phyloP scores from a whole-genome alignment of 495 filamentous ascomycete species.

The Tuber indicum region DNA sequence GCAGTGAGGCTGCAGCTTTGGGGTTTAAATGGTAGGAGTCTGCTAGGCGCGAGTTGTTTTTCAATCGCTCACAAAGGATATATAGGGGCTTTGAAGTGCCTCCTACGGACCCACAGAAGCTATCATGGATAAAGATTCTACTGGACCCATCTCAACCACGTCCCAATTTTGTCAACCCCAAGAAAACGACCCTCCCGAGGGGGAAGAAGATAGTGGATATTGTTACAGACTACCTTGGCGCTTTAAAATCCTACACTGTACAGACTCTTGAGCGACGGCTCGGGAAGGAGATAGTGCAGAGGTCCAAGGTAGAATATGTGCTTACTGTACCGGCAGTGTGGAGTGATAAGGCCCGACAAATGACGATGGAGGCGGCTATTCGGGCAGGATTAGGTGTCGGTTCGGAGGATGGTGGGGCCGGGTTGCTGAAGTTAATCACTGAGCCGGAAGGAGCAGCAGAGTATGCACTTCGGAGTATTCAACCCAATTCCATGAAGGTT shows the following conservation, averaged over 20 bases:
- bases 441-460: conserved; percentile 51
- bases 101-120: conserved; percentile 59
- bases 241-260: conserved; percentile 67
- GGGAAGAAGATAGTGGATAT: conserved; percentile 57
- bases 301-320: conserved; percentile 60
- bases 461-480: conserved; percentile 53
- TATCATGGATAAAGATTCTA: conserved; percentile 74
- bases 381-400: conserved; percentile 57
- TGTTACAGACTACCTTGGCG: conserved; percentile 61
- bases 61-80: conserved; percentile 17
- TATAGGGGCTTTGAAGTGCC: conserved; percentile 73
- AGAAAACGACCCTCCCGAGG: conserved; percentile 66
- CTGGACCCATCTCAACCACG: conserved; percentile 71
- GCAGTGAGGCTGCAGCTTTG: background rate
- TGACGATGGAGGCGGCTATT: conserved; percentile 61
- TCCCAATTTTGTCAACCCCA: conserved; percentile 67
- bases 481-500: conserved; percentile 47
- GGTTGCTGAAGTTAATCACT: conserved; percentile 44
- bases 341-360: conserved; percentile 68
- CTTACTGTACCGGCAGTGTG: conserved; percentile 77
- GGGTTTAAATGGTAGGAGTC: conserved; percentile 33
- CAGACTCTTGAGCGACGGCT: conserved; percentile 61
- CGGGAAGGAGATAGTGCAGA: conserved; percentile 55
- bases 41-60: background rate
- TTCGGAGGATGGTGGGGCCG: conserved; percentile 1